phyloP scores from a whole-genome alignment of 2,329 filamentous ascomycete species.

The Aspergillus fumigatus region DNA sequence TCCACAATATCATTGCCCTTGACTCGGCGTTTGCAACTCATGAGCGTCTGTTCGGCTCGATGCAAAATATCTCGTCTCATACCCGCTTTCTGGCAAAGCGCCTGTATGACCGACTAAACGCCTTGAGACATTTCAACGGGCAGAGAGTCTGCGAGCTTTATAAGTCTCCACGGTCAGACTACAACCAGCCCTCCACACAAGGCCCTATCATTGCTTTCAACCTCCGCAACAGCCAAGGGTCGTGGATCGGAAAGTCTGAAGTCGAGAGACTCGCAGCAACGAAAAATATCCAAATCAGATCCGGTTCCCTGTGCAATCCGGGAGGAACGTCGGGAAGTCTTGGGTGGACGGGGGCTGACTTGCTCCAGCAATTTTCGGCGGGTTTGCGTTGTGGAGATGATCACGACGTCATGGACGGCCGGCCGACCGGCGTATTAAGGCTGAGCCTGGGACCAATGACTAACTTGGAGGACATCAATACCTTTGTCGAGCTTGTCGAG shows the following conservation, averaged over 20 bases:
- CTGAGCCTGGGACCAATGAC: conserved; percentile 90
- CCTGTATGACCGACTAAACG: conserved; percentile 55
- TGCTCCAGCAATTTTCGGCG: conserved; percentile 76
- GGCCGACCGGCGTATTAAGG: conserved; percentile 81
- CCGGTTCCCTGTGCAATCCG: conserved; percentile 87
- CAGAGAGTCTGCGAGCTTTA: conserved; percentile 64
- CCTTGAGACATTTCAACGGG: conserved; percentile 66
- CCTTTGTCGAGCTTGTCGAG: conserved; percentile 65
- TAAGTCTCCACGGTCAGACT: conserved; percentile 37
- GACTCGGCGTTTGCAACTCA: conserved; percentile 70
- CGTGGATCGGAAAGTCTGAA: conserved; percentile 76
- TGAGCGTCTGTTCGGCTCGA: conserved; percentile 63
- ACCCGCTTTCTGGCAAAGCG: conserved; percentile 59
- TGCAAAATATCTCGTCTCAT: conserved; percentile 66
- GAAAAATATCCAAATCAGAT: conserved; percentile 77
- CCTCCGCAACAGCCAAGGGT: conserved; percentile 61
- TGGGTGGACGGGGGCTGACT: conserved; percentile 71
- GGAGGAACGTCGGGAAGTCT: conserved; percentile 74
- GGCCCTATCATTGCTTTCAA: conserved; percentile 86
- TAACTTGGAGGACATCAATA: conserved; percentile 66
- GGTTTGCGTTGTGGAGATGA: conserved; percentile 82
- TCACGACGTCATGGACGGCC: conserved; percentile 75
- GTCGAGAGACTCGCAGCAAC: conserved; percentile 81
- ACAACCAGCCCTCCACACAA: conserved; percentile 44
- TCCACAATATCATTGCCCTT: conserved; percentile 84